Evolutionary conservation across 2,329 filamentous ascomycete species (phyloP), one percentile per base, ranked within the genome.

Genomic region (Thielaviopsis cerberus): DNA sequence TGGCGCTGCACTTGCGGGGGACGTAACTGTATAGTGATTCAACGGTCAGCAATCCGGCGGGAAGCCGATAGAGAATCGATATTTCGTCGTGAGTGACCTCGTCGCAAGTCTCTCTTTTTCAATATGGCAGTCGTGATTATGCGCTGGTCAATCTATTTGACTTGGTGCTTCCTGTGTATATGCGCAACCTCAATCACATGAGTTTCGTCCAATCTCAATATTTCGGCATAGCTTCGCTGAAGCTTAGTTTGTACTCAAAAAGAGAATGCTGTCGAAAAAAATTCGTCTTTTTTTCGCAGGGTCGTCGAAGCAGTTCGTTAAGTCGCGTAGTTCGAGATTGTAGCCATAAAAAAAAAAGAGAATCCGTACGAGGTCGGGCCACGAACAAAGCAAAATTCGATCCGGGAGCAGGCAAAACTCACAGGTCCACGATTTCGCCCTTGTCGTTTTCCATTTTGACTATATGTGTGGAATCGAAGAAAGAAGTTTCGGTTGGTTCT

Each of bases 401-500:
- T 48, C 41, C 41, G n/a, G 41, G 4, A 22, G 41, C 17, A 11
- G 41, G 20, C 41, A 25, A 61, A 66, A 76, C 85, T 76, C 84
- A 95, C 88, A 95, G 89, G 80, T 97, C 91, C 76, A 97, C 92
- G 79, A 96, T 90, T 78, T 97, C 89, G 80, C 91, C 91, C 79
- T 89, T 89, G 81, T 97, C 92, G 89, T 98, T 98, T 83, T 98
- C 92, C 92, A 97, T 98, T 77, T 81, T 90, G 72, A 70, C 74
- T 71, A 56, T 59, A 51, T 61, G 59, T 59, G 57, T 34, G 58
- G 60, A 59, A 58, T 58, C 60, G 61, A 62, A 61, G 51, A 57
- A 59, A 61, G 58, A 61, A 59, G 59, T 53, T 59, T 61, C 57
- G 59, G 59, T 57, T 61, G 56, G 41, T 51, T 61, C 53, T 54